phyloP scores from a whole-genome alignment of 306 rosid genomes.

The Malus orientalis region DNA sequence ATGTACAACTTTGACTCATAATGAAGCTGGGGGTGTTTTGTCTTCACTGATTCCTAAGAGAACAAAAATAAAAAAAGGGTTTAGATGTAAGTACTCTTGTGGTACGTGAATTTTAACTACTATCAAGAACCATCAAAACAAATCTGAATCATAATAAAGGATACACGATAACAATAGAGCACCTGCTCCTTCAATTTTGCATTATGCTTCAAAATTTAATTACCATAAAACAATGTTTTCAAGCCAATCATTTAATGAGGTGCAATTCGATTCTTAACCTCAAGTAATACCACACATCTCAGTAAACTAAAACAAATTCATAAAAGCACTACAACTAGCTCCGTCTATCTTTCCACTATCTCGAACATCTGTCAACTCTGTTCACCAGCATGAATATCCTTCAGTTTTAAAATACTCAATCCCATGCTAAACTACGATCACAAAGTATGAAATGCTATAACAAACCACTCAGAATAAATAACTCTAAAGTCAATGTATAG shows the following conservation, averaged over 20 bases:
- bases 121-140: not conserved
- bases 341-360: not conserved
- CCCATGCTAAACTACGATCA: not conserved
- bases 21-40: conserved; percentile 97
- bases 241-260: not conserved
- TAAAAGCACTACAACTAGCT: not conserved
- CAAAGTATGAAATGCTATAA: not conserved
- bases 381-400: not conserved
- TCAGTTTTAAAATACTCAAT: not conserved
- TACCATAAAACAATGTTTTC: not conserved
- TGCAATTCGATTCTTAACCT: not conserved
- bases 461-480: not conserved
- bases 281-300: not conserved
- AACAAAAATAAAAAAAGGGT: conserved; percentile 6
- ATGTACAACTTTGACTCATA: conserved; percentile 91
- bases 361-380: not conserved
- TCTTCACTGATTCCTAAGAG: conserved; percentile 80
- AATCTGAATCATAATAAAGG: not conserved
- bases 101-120: not conserved
- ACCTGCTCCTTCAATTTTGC: not conserved
- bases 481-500: not conserved
- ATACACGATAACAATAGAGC: not conserved
- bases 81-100: not conserved
- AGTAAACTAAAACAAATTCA: not conserved
- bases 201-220: not conserved